Evolutionary conservation across 1,284 basidiomycete species (phyloP).

Genomic region (Fomitopsis schrenkii): DNA sequence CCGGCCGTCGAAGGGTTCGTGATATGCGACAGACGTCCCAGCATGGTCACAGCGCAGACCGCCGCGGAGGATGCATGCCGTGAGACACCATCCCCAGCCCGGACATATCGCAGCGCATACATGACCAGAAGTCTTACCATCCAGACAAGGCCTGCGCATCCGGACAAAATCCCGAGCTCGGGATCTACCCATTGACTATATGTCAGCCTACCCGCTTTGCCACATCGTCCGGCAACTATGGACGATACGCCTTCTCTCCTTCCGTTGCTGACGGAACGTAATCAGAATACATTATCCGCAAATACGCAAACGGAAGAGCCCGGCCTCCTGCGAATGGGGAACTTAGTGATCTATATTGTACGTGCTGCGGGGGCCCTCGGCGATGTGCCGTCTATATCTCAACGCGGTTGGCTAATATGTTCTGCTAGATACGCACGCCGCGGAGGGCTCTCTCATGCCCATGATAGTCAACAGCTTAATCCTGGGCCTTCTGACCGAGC

Average conservation of each 20-base stretch:
- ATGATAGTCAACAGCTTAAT: slow-evolving; percentile 29
- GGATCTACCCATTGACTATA: background rate
- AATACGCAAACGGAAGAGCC: slow-evolving; percentile 38
- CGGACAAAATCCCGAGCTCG: too few species aligned
- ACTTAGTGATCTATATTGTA: slow-evolving; percentile 36
- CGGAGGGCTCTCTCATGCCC: slow-evolving; percentile 39
- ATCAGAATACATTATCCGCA: slow-evolving; percentile 34
- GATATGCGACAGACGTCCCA: too few species aligned
- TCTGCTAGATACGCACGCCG: slow-evolving; percentile 31
- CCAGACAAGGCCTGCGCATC: too few species aligned
- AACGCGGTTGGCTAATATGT: background rate
- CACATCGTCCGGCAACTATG: background rate
- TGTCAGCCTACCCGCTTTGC: background rate
- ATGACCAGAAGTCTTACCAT: too few species aligned
- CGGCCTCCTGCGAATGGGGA: slow-evolving; percentile 32
- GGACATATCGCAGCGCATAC: too few species aligned
- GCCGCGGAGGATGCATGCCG: too few species aligned
- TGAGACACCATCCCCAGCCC: too few species aligned
- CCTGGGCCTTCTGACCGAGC: slow-evolving; percentile 25
- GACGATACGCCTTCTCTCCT: background rate
- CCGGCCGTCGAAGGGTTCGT: too few species aligned
- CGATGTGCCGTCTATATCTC: background rate
- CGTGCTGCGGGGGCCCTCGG: slow-evolving; percentile 1
- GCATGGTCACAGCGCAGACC: too few species aligned
- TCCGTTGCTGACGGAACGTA: background rate